Evolutionary conservation across 805 yeast species (phyloP), one percentile per base, ranked within the genome.

Genomic region (Myxozyma geophila): DNA sequence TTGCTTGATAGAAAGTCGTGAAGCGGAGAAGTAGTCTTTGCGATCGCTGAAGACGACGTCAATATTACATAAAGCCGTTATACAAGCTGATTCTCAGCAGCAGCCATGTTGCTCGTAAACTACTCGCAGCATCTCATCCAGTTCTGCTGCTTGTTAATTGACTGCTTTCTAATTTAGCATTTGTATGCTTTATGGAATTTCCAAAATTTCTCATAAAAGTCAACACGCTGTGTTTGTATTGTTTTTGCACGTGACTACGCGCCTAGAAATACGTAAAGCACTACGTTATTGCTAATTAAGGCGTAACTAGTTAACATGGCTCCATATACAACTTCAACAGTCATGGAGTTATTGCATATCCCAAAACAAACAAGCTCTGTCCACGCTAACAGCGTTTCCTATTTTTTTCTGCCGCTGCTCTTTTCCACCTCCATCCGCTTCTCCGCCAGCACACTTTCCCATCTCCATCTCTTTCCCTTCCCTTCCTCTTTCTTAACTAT

Each of bases 401-500:
- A 19, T 41, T 15, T 40, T 23, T 43, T 44, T 54, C 19, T 43
- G 36, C 46, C 44, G 36, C 37, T 44, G 7, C 12, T 39, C 15
- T 43, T 51, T n/a, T 9, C 39, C 13, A 17, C 43, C 50, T 17
- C 50, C 28, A 15, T 40, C 53, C 50, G n/a, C 54, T 28, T 15
- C 43, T 19, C 54, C 47, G n/a, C 39, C 41, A 15, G 10, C 41
- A 23, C 54, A 15, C 50, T 43, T 33, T 23, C 17, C 41, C 37
- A 46, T 23, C 47, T 19, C 47, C 36, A 15, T 36, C 28, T 23
- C 33, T n/a, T 21, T 19, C 37, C n/a, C 47, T 17, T 49, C 36
- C n/a, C 36, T 13, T 15, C 21, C 13, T 17, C 2, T 37, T n/a
- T 8, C 23, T 8, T 6, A 43, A 64, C n/a, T 10, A 90, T 89